Evolutionary conservation across 768 basidiomycete genomes (phyloP).

Genomic region (Lactarius pseudohatsudake): DNA sequence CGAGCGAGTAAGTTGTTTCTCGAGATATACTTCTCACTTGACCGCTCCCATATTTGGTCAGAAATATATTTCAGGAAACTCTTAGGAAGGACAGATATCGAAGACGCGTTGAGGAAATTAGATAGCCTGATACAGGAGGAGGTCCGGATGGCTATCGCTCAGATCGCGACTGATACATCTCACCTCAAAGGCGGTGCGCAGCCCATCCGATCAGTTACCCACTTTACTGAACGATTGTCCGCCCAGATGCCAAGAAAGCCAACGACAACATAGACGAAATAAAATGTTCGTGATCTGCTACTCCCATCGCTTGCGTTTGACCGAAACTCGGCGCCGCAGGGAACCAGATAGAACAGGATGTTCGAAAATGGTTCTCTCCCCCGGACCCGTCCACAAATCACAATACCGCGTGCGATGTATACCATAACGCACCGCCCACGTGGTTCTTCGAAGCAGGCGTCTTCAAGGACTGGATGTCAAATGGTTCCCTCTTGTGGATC

Average conservation of each 20-base stretch:
- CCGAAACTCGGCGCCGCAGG: background rate
- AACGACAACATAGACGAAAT: background rate
- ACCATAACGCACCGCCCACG: background rate
- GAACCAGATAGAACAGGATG: background rate
- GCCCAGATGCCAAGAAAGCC: background rate
- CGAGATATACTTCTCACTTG: background rate
- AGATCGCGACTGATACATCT: too few species aligned
- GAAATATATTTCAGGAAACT: conserved; percentile 5
- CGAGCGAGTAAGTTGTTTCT: conserved; percentile 1
- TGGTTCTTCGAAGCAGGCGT: background rate
- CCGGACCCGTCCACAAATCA: background rate
- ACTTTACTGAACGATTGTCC: background rate
- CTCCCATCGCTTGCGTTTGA: background rate
- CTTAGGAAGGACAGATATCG: conserved; percentile 2
- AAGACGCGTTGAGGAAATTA: background rate
- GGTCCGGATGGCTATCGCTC: background rate
- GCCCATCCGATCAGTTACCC: fast-evolving
- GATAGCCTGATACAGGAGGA: background rate
- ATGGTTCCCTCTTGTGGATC: background rate
- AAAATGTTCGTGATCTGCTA: background rate
- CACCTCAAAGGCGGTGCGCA: too few species aligned
- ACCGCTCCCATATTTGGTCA: background rate
- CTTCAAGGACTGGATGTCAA: background rate
- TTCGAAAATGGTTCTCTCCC: background rate
- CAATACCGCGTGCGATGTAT: background rate